Percentiles rank a stretch among this genome's conserved stretches.
phyloP scores from a whole-genome alignment of 768 basidiomycete genomes.

The Termitomyces sp. region DNA sequence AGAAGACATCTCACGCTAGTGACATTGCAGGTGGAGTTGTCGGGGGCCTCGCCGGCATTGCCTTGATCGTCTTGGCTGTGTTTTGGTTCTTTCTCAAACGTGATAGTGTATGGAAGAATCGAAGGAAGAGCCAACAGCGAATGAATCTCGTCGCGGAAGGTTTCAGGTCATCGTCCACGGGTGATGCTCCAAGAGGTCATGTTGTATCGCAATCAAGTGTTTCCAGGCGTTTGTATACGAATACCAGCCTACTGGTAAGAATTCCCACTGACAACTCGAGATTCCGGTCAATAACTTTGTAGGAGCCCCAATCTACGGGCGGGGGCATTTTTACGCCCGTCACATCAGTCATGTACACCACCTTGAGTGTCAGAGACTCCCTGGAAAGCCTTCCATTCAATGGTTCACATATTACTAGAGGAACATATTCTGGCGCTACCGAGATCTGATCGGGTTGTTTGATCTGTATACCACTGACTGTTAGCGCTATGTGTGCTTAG shows the following conservation, averaged over 20 bases:
- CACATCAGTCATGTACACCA: conserved; percentile 25
- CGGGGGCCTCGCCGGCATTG: conserved; percentile 42
- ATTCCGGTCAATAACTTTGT: not conserved
- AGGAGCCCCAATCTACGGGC: conserved; percentile 12
- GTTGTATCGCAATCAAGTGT: conserved; percentile 2
- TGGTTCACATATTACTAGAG: conserved; percentile 15
- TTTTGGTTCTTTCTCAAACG: conserved; percentile 32
- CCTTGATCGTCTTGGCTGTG: conserved; percentile 26
- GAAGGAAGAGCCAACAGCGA: not conserved
- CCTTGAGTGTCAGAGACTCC: conserved; percentile 19
- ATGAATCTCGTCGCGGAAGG: conserved; percentile 15
- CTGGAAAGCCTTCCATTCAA: conserved; percentile 23
- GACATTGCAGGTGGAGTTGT: conserved; percentile 60
- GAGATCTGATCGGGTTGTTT: conserved; percentile 20
- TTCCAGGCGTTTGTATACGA: not conserved
- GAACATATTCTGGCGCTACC: conserved; percentile 24
- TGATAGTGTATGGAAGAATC: conserved; percentile 2
- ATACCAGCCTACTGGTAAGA: conserved; percentile 1
- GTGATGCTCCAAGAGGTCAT: not conserved
- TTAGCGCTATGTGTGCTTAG: not conserved
- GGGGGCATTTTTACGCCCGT: conserved; percentile 18
- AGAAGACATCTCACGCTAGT: conserved; percentile 32
- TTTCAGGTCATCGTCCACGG: not conserved
- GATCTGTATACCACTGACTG: not conserved
- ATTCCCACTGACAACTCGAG: not conserved